Percentiles rank a stretch among this genome's conserved stretches.
Evolutionary conservation across 192 early-diverging fungal genomes (phyloP).

Genomic region (Podila clonocystis): DNA sequence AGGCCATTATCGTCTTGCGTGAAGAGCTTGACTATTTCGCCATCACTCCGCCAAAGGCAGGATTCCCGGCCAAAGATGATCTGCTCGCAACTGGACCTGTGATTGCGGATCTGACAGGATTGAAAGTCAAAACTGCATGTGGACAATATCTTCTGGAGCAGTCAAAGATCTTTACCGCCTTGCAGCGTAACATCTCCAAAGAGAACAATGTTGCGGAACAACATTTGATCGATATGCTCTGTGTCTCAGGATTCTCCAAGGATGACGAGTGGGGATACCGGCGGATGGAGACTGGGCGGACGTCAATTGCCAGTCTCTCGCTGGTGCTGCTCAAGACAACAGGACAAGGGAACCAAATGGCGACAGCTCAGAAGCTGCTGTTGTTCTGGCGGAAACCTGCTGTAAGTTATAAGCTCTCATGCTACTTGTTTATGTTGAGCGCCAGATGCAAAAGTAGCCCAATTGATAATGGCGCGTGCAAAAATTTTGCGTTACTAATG

Average conservation of each 20-base stretch:
- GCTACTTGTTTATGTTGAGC: background rate
- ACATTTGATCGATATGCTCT: slow-evolving; percentile 86
- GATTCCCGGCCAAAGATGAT: background rate
- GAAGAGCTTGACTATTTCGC: slow-evolving; percentile 87
- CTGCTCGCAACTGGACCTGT: slow-evolving; percentile 1
- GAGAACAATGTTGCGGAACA: slow-evolving; percentile 73
- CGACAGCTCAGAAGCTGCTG: slow-evolving; percentile 78
- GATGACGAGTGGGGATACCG: slow-evolving; percentile 81
- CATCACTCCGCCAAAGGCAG: slow-evolving; percentile 48
- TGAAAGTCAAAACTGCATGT: slow-evolving; percentile 62
- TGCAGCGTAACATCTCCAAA: slow-evolving; percentile 78
- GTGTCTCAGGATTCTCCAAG: slow-evolving; percentile 78
- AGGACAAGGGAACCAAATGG: slow-evolving; percentile 68
- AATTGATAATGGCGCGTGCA: too few species aligned
- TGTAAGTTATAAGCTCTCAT: slow-evolving; percentile 38
- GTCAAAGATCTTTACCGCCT: slow-evolving; percentile 76
- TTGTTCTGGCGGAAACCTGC: slow-evolving; percentile 86
- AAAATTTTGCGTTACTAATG: too few species aligned
- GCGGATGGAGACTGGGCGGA: slow-evolving; percentile 67
- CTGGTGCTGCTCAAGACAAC: slow-evolving; percentile 75
- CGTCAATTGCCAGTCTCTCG: slow-evolving; percentile 74
- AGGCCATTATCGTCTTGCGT: slow-evolving; percentile 77
- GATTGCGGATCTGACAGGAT: background rate
- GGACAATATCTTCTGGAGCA: slow-evolving; percentile 70
- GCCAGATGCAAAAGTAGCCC: too few species aligned